Conservation (phyloP, 306 rosid species). For the Astragalus membranaceus region DNA sequence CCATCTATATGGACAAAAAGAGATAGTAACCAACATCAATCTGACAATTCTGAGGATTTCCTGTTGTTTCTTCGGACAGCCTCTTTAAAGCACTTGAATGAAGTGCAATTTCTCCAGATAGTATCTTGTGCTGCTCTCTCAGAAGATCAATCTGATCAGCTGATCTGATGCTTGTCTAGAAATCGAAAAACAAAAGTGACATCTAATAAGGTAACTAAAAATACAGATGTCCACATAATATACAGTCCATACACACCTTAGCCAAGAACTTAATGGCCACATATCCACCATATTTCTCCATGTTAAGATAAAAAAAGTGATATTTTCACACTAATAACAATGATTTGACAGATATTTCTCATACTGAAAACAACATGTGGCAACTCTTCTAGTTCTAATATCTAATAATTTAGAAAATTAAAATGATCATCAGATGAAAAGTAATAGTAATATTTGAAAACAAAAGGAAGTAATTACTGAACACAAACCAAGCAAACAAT, state of each 20-base stretch:
- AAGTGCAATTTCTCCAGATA: slow-evolving; percentile 92
- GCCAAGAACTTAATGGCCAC: neutral
- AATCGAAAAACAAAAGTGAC: neutral
- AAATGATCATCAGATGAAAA: neutral
- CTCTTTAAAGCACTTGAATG: slow-evolving; percentile 88
- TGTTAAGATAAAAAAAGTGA: slow-evolving; percentile 2
- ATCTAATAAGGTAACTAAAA: slow-evolving; percentile 16
- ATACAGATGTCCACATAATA: neutral
- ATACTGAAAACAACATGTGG: neutral
- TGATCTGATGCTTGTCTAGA: slow-evolving; percentile 74
- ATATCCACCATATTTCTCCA: neutral
- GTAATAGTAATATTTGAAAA: neutral
- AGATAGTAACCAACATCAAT: slow-evolving; percentile 50
- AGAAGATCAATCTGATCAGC: slow-evolving; percentile 77
- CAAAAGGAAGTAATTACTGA: neutral
- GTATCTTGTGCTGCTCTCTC: slow-evolving; percentile 86
- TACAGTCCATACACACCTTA: neutral
- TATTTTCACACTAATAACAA: slow-evolving; percentile 3
- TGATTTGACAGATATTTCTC: slow-evolving; percentile 2
- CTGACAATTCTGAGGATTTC: slow-evolving; percentile 65
- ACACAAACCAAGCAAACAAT: neutral
- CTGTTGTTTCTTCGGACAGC: slow-evolving; percentile 68
- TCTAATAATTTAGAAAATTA: neutral
- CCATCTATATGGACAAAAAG: slow-evolving; percentile 5
- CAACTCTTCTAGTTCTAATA: neutral